Evolutionary conservation across 1,139 yeast genomes (phyloP).

Genomic region (Blastobotrys raffinosifermentans): DNA sequence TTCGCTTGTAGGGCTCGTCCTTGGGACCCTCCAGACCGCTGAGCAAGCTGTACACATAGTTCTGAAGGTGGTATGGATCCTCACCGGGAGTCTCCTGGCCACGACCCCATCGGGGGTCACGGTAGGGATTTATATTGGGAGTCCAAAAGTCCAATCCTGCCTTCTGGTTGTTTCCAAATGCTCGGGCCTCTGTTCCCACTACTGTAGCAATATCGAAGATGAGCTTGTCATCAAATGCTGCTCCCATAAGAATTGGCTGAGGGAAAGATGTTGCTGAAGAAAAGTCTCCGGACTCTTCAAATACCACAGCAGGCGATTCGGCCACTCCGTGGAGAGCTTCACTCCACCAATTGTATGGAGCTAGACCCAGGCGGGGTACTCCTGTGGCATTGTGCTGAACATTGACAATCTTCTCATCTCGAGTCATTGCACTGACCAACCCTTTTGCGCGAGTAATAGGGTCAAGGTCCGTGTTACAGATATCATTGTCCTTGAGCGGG

Average conservation of each 20-base stretch:
- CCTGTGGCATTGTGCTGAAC: slow-evolving; percentile 54
- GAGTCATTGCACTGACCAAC: slow-evolving; percentile 46
- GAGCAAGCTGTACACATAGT: slow-evolving; percentile 14
- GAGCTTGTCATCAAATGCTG: slow-evolving; percentile 50
- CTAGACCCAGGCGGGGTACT: slow-evolving; percentile 48
- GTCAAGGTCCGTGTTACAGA: slow-evolving; percentile 11
- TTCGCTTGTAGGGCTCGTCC: slow-evolving; percentile 36
- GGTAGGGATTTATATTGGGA: slow-evolving; percentile 16
- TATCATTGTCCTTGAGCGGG: slow-evolving; percentile 12
- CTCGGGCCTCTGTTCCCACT: slow-evolving; percentile 49
- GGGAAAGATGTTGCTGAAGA: slow-evolving; percentile 15
- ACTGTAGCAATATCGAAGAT: slow-evolving; percentile 49
- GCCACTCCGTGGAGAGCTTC: slow-evolving; percentile 49
- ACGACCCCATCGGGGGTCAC: slow-evolving; percentile 17
- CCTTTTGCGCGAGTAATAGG: slow-evolving; percentile 42
- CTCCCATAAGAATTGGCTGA: slow-evolving; percentile 29
- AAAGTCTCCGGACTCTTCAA: slow-evolving; percentile 9
- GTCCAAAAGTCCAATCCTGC: slow-evolving; percentile 43
- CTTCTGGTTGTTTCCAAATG: slow-evolving; percentile 57
- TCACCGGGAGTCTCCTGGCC: slow-evolving; percentile 19
- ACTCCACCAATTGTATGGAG: slow-evolving; percentile 47
- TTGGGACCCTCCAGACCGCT: slow-evolving; percentile 52
- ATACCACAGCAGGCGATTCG: slow-evolving; percentile 41
- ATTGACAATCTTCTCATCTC: slow-evolving; percentile 49
- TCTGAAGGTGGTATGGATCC: slow-evolving; percentile 12